Base-by-base conservation (phyloP, 78 protist species). In the Dictyostelium citrinum region DNA sequence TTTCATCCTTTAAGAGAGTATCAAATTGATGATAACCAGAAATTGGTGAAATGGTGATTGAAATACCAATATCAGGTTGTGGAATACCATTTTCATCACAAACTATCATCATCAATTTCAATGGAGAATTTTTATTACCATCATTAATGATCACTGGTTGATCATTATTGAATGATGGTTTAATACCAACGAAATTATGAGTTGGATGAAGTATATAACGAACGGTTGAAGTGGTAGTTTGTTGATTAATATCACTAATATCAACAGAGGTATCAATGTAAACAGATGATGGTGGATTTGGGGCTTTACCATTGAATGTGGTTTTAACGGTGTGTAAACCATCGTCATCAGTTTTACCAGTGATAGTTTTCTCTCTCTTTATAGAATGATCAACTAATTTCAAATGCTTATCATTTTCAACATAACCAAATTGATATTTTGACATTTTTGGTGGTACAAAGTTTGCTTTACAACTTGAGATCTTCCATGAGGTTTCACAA, bases 141-240 rank as follows among this genome's bases (percentile, higher is more conserved):
- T 88, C 93, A 20, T 51, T 78, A 27, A 88, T 41, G 41, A 83
- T 78, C 1, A 88, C 24, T 41, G 81, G 22, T 39, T 7, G 1
- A n/a, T 74, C 55, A 27, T 10, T 41, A 35, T 41, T n/a, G 6
- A 33, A 14, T 17, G 51, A 14, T 4, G 12, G 11, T 24, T 17
- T 20, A 37, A 78, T 55, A 68, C 93, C 93, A 17, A 88, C 49
- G 33, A 77, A 88, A 61, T 67, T 61, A 20, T 67, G 49, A 9
- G 86, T 77, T 79, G 93, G 93, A 68, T 88, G 93, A 11, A 88
- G 39, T n/a, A 88, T 88, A 58, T 77, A 64, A 41, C 93, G 41
- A 12, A 82, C 27, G 9, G 84, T 88, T n/a, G 93, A 88, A 9
- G 31, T 55, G 0, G 80, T 61, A 0, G 80, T 41, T 67, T 88